These are phyloP conservation scores for Aspergillus carlsbadensis DNA, from an alignment of 495 filamentous ascomycete species.

Conservation along the genomic window DNA sequence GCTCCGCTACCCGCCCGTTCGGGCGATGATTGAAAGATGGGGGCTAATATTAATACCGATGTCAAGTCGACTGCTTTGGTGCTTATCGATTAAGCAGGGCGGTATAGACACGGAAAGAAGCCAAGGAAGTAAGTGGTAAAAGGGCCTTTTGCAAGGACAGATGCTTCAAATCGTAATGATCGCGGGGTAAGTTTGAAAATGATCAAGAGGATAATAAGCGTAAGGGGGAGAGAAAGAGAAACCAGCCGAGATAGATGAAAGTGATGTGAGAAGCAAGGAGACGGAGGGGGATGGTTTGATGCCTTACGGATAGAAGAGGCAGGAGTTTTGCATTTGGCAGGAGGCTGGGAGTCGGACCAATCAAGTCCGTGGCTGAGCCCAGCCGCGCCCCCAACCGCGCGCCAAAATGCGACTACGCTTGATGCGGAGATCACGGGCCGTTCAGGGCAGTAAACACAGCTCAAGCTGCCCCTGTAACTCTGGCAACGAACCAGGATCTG, in stretches of 20 bases:
- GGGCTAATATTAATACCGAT: conserved; percentile 4
- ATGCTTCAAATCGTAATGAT: conserved; percentile 2
- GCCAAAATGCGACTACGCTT: conserved; percentile 9
- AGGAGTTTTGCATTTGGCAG: conserved; percentile 27
- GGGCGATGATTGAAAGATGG: background rate
- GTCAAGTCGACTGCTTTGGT: background rate
- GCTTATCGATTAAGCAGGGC: conserved; percentile 29
- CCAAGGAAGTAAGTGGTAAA: background rate
- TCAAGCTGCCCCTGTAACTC: conserved; percentile 19
- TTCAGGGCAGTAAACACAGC: conserved; percentile 38
- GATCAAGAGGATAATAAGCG: conserved; percentile 8
- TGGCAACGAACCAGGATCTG: conserved; percentile 19
- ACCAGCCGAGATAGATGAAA: conserved; percentile 12
- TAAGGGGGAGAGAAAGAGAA: conserved; percentile 17
- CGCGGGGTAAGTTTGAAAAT: conserved; percentile 12
- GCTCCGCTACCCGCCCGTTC: background rate
- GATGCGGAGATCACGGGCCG: conserved; percentile 25
- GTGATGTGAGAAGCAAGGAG: conserved; percentile 28
- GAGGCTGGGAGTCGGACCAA: conserved; percentile 44
- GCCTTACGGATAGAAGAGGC: conserved; percentile 31
- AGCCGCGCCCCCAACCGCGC: conserved; percentile 30
- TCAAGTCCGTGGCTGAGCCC: conserved; percentile 29
- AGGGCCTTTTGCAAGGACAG: background rate
- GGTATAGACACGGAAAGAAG: conserved; percentile 11
- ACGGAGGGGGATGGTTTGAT: conserved; percentile 26